Evolutionary conservation across 441 rosid genomes (phyloP), one percentile per base, ranked within the genome.

Genomic region (Gossypium gossypioides): DNA sequence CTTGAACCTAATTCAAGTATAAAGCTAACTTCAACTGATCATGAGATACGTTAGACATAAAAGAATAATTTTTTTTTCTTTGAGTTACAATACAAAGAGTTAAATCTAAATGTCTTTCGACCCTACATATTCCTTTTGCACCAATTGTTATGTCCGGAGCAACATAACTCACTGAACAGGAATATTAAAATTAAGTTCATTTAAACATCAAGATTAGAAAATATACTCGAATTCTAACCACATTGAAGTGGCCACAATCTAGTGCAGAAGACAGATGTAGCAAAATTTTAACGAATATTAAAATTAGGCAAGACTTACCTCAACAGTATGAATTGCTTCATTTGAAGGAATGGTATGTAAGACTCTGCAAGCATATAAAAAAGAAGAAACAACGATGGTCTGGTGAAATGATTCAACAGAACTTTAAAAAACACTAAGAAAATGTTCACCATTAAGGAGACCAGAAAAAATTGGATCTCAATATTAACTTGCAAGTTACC

Each of bases 241-340:
- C 8, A 42, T 44, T 22, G 32, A 64, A 19, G 54, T 64, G 55
- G 10, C 54, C n/a, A 46, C 34, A 22, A 65, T 27, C 40, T 13
- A 34, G 21, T 4, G 7, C 13, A 65, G 4, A 46, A 46, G 54
- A 42, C 37, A n/a, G 58, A 21, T 24, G 21, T 4, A 37, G 13
- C 54, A 57, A 21, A 19, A 34, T 56, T 57, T 19, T 2, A 37
- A 15, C 3, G 12, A 71, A 42, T 40, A 54, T 12, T 40, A 34
- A 57, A 50, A 10, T 3, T 6, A 9, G 16, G 32, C 65, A 56
- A 50, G 25, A 72, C 89, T 81, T 72, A 91, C 92, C 92, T 91
- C 97, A 44, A 91, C 95, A 21, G 87, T 88, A 76, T 86, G 90
- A 60, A 91, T 87, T 19, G 91, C 96, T 87, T 96, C 99, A 40